Percentiles rank a stretch among this genome's conserved stretches.
phyloP scores from a whole-genome alignment of 176 grass and related monocot species.

The Oryza brachyantha region DNA sequence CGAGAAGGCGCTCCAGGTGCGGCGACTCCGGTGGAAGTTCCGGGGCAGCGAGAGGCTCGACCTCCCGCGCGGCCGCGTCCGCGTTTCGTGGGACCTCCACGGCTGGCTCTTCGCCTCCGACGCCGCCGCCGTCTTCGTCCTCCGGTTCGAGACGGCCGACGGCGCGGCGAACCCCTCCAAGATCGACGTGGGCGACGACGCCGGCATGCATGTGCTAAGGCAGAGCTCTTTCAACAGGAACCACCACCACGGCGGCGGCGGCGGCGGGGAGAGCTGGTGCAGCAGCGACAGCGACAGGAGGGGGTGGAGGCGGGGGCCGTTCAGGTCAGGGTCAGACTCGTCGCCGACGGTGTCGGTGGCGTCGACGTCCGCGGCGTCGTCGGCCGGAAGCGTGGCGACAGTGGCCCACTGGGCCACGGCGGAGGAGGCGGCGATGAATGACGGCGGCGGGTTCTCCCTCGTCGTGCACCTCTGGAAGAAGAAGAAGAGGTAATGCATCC shows the following conservation, averaged over 20 bases:
- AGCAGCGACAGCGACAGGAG: slow-evolving; percentile 29
- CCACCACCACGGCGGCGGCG: neutral
- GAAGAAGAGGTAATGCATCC: neutral
- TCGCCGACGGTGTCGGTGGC: slow-evolving; percentile 50
- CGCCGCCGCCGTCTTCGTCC: slow-evolving; percentile 55
- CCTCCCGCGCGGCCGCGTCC: slow-evolving; percentile 23
- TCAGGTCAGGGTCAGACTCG: slow-evolving; percentile 49
- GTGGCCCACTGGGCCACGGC: slow-evolving; percentile 35
- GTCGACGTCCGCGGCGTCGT: slow-evolving; percentile 41
- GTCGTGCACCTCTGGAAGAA: slow-evolving; percentile 44
- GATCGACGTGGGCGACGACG: neutral
- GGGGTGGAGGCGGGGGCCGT: slow-evolving; percentile 35
- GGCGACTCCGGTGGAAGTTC: slow-evolving; percentile 66
- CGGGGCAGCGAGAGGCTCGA: slow-evolving; percentile 63
- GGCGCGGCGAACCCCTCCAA: neutral
- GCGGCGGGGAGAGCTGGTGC: slow-evolving; percentile 24
- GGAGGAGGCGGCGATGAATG: slow-evolving; percentile 30
- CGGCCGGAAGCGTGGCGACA: slow-evolving; percentile 31
- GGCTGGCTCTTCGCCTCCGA: slow-evolving; percentile 58
- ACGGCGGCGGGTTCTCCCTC: slow-evolving; percentile 35
- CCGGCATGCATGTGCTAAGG: neutral
- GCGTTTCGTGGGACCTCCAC: slow-evolving; percentile 70
- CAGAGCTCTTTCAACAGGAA: slow-evolving; percentile 24
- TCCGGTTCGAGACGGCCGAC: slow-evolving; percentile 49
- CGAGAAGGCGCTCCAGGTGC: slow-evolving; percentile 52